Evolutionary conservation across 106 monocot species (phyloP).

Genomic region (Phalaenopsis aphrodite): DNA sequence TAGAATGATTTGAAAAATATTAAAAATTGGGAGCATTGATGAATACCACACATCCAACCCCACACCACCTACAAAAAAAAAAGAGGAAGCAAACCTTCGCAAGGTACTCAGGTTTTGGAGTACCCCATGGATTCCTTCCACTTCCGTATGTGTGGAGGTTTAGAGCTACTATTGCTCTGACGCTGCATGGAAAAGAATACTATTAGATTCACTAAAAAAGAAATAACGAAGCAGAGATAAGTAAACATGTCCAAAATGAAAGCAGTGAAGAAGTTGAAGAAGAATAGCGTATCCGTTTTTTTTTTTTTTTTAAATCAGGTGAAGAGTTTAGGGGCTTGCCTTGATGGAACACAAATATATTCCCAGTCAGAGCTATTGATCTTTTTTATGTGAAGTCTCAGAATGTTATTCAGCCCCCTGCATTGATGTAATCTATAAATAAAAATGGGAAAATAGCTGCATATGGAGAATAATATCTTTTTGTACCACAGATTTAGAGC

Average conservation of each 20-base stretch:
- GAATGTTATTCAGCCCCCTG: slow-evolving; percentile 27
- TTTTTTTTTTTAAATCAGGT: background rate
- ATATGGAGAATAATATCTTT: no score
- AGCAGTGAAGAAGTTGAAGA: background rate
- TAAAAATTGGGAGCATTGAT: no score
- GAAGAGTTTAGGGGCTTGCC: slow-evolving; percentile 5
- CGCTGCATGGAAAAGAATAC: slow-evolving; percentile 24
- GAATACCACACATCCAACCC: no score
- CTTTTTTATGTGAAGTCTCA: slow-evolving; percentile 20
- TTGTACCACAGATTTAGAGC: no score
- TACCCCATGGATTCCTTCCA: slow-evolving; percentile 86
- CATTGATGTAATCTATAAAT: slow-evolving; percentile 1
- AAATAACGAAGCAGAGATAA: background rate
- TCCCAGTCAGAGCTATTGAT: slow-evolving; percentile 24
- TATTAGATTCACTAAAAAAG: background rate
- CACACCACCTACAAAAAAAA: no score
- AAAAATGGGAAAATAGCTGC: background rate
- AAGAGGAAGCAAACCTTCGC: slow-evolving; percentile 37
- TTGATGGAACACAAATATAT: slow-evolving; percentile 19
- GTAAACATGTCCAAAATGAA: background rate
- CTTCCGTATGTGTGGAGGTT: slow-evolving; percentile 73
- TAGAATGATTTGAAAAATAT: no score
- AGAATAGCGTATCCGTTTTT: background rate
- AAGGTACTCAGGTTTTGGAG: slow-evolving; percentile 59
- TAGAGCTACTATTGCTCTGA: slow-evolving; percentile 57